Evolutionary conservation across 441 rosid species (phyloP).

Genomic region (Breynia disticha): DNA sequence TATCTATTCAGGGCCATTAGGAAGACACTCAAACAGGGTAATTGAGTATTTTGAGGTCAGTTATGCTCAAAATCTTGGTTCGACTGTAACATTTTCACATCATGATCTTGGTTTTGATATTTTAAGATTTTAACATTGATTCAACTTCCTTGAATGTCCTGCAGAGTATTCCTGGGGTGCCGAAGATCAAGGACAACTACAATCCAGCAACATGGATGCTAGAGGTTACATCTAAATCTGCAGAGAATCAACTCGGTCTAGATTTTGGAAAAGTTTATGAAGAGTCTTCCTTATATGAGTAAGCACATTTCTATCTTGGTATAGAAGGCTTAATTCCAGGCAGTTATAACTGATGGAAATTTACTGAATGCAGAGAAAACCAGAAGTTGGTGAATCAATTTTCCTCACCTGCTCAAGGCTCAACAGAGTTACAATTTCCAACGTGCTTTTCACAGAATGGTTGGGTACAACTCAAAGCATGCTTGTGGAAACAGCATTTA

Average conservation of each 20-base stretch:
- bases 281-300: slow-evolving; percentile 28
- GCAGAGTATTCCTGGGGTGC: slow-evolving; percentile 36
- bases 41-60: slow-evolving; percentile 45
- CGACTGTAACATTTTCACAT: background rate
- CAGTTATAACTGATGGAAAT: background rate
- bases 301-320: slow-evolving; percentile 6
- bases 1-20: slow-evolving; percentile 44
- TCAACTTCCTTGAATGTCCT: background rate
- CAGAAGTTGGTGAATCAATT: slow-evolving; percentile 26
- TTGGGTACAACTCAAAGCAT: slow-evolving; percentile 49
- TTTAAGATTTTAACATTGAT: background rate
- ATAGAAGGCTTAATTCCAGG: background rate
- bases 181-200: slow-evolving; percentile 41
- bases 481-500: slow-evolving; percentile 58
- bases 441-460: slow-evolving; percentile 35
- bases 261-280: slow-evolving; percentile 39
- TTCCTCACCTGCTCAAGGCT: slow-evolving; percentile 31
- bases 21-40: slow-evolving; percentile 36
- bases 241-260: slow-evolving; percentile 36
- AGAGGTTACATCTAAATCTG: slow-evolving; percentile 44
- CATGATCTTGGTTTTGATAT: background rate
- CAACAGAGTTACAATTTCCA: slow-evolving; percentile 38
- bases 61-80: background rate
- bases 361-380: slow-evolving; percentile 26
- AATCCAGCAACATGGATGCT: slow-evolving; percentile 72